A percentile compares a stretch with the other conserved stretches of the same genome.
Conservation (phyloP, 192 early-diverging fungal genomes). For the Dissophora globulifera region DNA sequence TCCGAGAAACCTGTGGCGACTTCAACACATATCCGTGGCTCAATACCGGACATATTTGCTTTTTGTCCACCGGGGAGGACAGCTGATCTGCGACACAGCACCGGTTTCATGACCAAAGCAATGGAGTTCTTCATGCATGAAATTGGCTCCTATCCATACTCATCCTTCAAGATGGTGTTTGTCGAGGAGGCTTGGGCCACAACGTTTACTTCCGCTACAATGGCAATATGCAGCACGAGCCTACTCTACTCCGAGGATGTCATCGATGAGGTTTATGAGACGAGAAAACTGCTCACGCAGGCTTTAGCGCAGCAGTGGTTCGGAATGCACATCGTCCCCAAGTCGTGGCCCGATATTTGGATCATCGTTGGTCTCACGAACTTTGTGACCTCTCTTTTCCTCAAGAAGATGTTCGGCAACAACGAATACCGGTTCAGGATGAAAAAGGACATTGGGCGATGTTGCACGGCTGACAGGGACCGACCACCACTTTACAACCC, state of each 20-base stretch:
- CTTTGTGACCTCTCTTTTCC: constrained; percentile 77
- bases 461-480: constrained; percentile 86
- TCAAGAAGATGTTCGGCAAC: constrained; percentile 84
- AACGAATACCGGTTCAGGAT: constrained; percentile 91
- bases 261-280: constrained; percentile 92
- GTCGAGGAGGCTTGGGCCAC: constrained; percentile 78
- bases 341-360: constrained; percentile 89
- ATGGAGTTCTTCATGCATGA: constrained; percentile 89
- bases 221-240: constrained; percentile 76
- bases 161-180: constrained; percentile 89
- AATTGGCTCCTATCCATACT: constrained; percentile 89
- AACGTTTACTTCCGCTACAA: constrained; percentile 78
- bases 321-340: constrained; percentile 82
- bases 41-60: constrained; percentile 69
- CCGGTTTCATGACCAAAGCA: constrained; percentile 59
- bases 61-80: constrained; percentile 73
- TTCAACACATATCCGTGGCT: constrained; percentile 24
- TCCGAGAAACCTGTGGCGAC: constrained; percentile 31
- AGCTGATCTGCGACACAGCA: constrained; percentile 62
- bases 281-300: constrained; percentile 73
- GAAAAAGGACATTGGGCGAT: constrained; percentile 85
- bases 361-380: constrained; percentile 84
- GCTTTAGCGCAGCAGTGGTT: constrained; percentile 95
- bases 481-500: constrained; percentile 86
- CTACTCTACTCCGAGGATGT: constrained; percentile 77